Base-by-base conservation (phyloP, 1,139 yeast species). In the Hansenula lynferdii region DNA sequence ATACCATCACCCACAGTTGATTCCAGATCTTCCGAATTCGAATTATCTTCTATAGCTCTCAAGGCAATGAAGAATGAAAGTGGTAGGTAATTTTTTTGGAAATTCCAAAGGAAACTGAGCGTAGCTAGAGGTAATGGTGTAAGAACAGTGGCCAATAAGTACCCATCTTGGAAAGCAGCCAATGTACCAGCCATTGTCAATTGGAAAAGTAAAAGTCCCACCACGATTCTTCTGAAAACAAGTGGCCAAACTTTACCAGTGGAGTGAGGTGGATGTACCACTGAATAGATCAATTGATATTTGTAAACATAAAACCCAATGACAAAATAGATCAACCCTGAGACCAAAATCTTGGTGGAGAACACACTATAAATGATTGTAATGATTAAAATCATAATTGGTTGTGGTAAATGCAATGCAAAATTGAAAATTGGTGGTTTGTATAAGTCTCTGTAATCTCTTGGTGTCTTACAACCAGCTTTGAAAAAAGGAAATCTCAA, bases 161-260 rank as follows among this genome's bases (percentile, higher is more conserved):
- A 89, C 0, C 95, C 95, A 44, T 83, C 80, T 47, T 76, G 79
- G 50, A 86, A 78, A 14, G 84, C 72, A 1, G 85, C 92, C 42
- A 90, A 66, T 1, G 95, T 82, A 3, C 97, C 97, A 2, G 90
- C 89, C 87, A 89, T 87, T 14, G 96, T 86, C 41, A 90, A 61
- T 54, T 92, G 97, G 57, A 92, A 85, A 11, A 86, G 60, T 15
- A 82, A 60, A 31, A 85, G 59, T 0, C 95, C 95, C 34, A 84
- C 59, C 37, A 82, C 75, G 5, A 85, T 72, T 46, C 96, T 67
- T 47, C 94, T 70, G 58, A 80, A 79, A 4, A 86, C 81, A 43
- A 85, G 65, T 1, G 94, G 90, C 95, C 95, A 85, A 1, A 85
- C 90, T 52, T 81, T 80, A 5, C 95, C 96, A 0, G 95, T 86